phyloP scores from a whole-genome alignment of 768 basidiomycete genomes.

The Kockovaella imperatae region DNA sequence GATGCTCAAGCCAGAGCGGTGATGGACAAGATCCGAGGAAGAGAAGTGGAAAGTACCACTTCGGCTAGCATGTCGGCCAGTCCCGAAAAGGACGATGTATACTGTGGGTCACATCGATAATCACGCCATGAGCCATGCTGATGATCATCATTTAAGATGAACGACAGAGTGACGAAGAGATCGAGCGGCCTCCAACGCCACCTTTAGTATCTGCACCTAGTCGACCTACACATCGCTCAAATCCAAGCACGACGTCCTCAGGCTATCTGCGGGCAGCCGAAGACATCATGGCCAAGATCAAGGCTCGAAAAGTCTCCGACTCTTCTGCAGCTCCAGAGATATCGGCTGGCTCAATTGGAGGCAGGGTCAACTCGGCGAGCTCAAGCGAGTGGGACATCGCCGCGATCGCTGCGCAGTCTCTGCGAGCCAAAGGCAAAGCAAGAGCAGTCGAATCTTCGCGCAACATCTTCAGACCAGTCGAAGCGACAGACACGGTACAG shows the following conservation, averaged over 20 bases:
- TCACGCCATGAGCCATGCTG: conserved; percentile 2
- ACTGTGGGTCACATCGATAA: no score
- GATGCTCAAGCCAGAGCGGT: conserved; percentile 35
- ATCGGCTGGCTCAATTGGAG: conserved; percentile 2
- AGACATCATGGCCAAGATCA: conserved; percentile 76
- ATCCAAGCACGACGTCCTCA: conserved; percentile 36
- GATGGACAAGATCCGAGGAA: conserved; percentile 34
- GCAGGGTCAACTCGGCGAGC: not conserved
- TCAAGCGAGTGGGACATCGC: not conserved
- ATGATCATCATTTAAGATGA: not conserved
- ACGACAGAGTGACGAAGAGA: conserved; percentile 10
- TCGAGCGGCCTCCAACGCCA: conserved; percentile 21
- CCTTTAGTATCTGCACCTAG: no score
- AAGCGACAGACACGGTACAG: conserved; percentile 48
- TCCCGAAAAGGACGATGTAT: no score
- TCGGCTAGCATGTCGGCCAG: no score
- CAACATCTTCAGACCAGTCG: conserved; percentile 46
- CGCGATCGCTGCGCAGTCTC: not conserved
- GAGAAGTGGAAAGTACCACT: conserved; percentile 29
- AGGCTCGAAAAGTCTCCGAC: conserved; percentile 43
- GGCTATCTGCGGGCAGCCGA: conserved; percentile 69
- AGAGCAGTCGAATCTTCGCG: conserved; percentile 45
- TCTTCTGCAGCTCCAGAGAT: conserved; percentile 9
- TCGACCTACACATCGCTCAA: conserved; percentile 29
- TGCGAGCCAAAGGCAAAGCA: conserved; percentile 11